A percentile compares a stretch with the other conserved stretches of the same genome.
Evolutionary conservation across 1,284 basidiomycete species (phyloP).

Genomic region (Earliella scabrosa): DNA sequence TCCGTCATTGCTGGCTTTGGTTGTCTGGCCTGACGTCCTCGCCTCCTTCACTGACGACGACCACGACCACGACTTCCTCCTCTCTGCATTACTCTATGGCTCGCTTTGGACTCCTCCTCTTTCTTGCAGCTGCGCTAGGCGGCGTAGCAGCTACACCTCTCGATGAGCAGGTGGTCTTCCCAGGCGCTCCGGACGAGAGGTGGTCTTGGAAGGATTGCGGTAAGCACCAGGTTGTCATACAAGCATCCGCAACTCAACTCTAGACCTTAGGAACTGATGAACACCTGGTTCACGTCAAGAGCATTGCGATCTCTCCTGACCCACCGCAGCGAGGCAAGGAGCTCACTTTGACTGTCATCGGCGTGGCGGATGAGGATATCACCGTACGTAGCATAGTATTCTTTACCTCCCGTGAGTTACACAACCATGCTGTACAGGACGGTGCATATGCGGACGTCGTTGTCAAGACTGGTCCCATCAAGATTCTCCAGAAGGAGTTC

Average conservation of each 20-base stretch:
- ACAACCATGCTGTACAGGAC: constrained; percentile 53
- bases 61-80: constrained; percentile 17
- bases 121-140: constrained; percentile 42
- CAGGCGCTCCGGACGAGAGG: constrained; percentile 39
- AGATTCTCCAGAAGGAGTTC: constrained; percentile 80
- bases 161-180: constrained; percentile 40
- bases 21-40: constrained; percentile 3
- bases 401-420: constrained; percentile 1
- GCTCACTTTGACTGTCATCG: constrained; percentile 81
- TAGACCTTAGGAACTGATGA: constrained; percentile 46
- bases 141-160: constrained; percentile 38
- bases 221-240: constrained; percentile 36
- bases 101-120: constrained; percentile 42
- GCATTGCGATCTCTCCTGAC: constrained; percentile 75
- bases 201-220: constrained; percentile 69
- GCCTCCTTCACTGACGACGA: constrained; percentile 13
- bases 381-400: constrained; percentile 49
- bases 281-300: constrained; percentile 63
- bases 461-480: constrained; percentile 90
- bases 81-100: constrained; percentile 43
- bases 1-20: constrained; percentile 15
- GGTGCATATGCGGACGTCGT: constrained; percentile 89
- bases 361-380: constrained; percentile 59
- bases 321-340: constrained; percentile 85
- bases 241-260: not conserved